Conservation (phyloP, 306 rosid species). For the Myrica gale region DNA sequence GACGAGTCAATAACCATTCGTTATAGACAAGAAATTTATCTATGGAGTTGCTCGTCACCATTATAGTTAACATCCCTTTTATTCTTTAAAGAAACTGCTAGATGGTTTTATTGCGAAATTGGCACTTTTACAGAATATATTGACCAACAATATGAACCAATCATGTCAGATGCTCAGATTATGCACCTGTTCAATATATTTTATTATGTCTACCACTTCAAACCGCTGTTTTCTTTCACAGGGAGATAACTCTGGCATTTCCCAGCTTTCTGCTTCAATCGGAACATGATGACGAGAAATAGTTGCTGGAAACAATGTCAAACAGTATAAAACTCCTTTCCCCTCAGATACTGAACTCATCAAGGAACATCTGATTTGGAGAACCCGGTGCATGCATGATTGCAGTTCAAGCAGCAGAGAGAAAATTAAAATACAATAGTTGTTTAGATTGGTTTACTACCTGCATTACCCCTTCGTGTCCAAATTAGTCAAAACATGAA, state of each 20-base stretch:
- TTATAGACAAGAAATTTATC: neutral
- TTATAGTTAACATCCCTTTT: no score
- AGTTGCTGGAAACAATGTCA: neutral
- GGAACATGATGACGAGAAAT: conserved; percentile 42
- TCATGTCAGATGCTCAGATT: neutral
- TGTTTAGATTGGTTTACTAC: neutral
- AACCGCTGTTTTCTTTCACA: conserved; percentile 28
- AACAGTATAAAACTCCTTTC: neutral
- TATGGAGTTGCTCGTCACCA: no score
- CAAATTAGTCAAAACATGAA: neutral
- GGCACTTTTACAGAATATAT: neutral
- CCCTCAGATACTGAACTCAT: neutral
- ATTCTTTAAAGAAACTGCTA: neutral
- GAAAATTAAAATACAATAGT: no score
- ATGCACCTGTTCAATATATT: neutral
- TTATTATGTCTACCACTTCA: neutral
- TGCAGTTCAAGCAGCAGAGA: neutral
- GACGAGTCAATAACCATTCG: neutral
- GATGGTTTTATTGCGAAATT: neutral
- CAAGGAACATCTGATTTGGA: neutral
- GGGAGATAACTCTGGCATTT: conserved; percentile 73
- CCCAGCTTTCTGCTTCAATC: conserved; percentile 65
- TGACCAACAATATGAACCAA: neutral
- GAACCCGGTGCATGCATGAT: neutral
- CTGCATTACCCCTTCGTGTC: no score